Evolutionary conservation across 208 protist genomes (phyloP), one percentile per base, ranked within the genome.

Genomic region (Acanthamoeba rhysodes): DNA sequence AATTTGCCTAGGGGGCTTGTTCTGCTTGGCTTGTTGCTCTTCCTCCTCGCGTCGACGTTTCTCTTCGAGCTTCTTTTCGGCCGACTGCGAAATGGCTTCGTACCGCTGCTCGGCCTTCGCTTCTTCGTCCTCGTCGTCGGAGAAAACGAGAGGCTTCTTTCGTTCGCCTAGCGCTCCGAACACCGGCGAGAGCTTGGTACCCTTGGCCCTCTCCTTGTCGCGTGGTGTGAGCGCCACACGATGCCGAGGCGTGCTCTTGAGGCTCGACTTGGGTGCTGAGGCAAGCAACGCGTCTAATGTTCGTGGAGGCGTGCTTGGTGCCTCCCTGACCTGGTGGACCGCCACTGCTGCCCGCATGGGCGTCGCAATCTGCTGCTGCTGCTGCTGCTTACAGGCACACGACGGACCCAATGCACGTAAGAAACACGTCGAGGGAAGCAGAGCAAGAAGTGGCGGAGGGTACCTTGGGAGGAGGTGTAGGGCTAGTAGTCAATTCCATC

Each of bases 181-280:
- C n/a, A 90, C 27, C 9, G 80, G 80, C 53, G 80, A 90, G n/a
- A 90, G 80, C 2, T 41, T n/a, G 50, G 80, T 90, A 27, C 50
- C 80, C 80, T 64, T 59, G 80, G 80, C 80, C 4, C 22, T n/a
- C 53, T 90, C 80, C 80, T 90, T 90, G n/a, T 90, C 80, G 5
- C 53, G 24, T 4, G 80, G 80, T 14, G 80, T 90, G n/a, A 90
- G 50, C 32, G 80, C 80, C 24, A 90, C 80, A 62, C 80, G 80
- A 10, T 90, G 80, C 10, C 80, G 80, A 24, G 80, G 80, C 16
- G 80, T 90, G 80, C n/a, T 90, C n/a, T 90, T 90, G 50, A 90
- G 9, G 50, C 29, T 41, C 18, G 50, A 66, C 29, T n/a, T 22
- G 14, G 80, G 80, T 20, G 80, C 29, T 16, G 34, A 5, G 22